Evolutionary conservation across 1,284 basidiomycete genomes (phyloP).

Genomic region (Cutaneotrichosporon sp.): DNA sequence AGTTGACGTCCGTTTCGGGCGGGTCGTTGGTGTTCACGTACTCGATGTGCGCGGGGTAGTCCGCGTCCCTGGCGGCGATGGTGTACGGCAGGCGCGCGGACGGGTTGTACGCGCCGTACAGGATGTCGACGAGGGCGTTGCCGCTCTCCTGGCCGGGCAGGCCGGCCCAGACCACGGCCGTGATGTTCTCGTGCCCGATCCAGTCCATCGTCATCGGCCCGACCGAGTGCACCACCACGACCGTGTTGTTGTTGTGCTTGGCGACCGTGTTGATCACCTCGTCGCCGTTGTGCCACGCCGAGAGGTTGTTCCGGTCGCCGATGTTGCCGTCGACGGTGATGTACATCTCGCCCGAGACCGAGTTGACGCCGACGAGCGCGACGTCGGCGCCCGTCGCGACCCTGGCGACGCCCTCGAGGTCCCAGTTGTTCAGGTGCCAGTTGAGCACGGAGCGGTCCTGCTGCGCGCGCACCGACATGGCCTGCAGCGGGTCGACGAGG

Average conservation of each 20-base stretch:
- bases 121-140: conserved; percentile 67
- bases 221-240: conserved; percentile 77
- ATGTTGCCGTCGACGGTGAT: conserved; percentile 67
- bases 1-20: conserved; percentile 59
- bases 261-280: conserved; percentile 51
- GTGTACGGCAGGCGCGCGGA: conserved; percentile 77
- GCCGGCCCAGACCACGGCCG: conserved; percentile 58
- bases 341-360: conserved; percentile 74
- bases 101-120: conserved; percentile 64
- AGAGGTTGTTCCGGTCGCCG: conserved; percentile 73
- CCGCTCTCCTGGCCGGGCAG: conserved; percentile 73
- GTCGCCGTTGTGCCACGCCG: conserved; percentile 76
- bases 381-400: conserved; percentile 62
- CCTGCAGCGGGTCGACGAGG: conserved; percentile 63
- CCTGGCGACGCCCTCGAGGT: conserved; percentile 58
- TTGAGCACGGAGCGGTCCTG: conserved; percentile 60
- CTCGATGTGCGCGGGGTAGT: conserved; percentile 62
- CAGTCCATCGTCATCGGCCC: conserved; percentile 75
- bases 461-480: conserved; percentile 63
- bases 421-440: conserved; percentile 65
- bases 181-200: conserved; percentile 66
- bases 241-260: conserved; percentile 64
- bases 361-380: conserved; percentile 66
- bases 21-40: conserved; percentile 56
- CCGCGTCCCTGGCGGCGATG: conserved; percentile 66